A percentile compares a stretch with the other conserved stretches of the same genome.
Evolutionary conservation across 495 filamentous ascomycete species (phyloP).

Genomic region (Neurospora africana): DNA sequence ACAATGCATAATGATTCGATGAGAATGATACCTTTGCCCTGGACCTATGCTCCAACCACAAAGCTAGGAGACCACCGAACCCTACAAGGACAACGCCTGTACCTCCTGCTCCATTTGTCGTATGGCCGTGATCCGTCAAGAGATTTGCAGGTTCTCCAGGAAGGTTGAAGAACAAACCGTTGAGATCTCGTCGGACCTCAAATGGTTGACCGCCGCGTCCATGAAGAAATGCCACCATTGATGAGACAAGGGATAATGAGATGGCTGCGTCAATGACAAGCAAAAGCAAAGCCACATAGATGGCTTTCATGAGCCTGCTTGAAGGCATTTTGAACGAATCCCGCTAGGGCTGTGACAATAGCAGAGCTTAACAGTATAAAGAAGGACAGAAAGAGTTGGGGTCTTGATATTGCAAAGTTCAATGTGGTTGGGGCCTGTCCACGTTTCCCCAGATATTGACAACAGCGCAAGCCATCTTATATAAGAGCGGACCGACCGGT

Average conservation of each 20-base stretch:
- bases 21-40: constrained; percentile 10
- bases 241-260: constrained; percentile 35
- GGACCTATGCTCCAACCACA: constrained; percentile 25
- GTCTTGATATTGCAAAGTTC: background rate
- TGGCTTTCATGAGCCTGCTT: constrained; percentile 6
- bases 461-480: background rate
- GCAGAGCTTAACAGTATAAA: background rate
- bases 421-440: background rate
- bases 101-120: constrained; percentile 39
- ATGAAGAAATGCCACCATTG: constrained; percentile 40
- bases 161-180: constrained; percentile 23
- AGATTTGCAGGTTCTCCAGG: constrained; percentile 31
- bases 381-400: background rate
- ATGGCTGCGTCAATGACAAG: constrained; percentile 35
- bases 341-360: background rate
- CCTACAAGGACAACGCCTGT: constrained; percentile 39
- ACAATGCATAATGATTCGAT: background rate
- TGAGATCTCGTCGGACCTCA: constrained; percentile 14
- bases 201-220: constrained; percentile 26
- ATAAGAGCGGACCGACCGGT: background rate
- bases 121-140: constrained; percentile 37
- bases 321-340: background rate
- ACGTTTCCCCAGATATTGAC: background rate
- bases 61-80: constrained; percentile 32
- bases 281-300: constrained; percentile 22